phyloP scores from a whole-genome alignment of 192 early-diverging fungal genomes.

The Backusella liffmaniae region DNA sequence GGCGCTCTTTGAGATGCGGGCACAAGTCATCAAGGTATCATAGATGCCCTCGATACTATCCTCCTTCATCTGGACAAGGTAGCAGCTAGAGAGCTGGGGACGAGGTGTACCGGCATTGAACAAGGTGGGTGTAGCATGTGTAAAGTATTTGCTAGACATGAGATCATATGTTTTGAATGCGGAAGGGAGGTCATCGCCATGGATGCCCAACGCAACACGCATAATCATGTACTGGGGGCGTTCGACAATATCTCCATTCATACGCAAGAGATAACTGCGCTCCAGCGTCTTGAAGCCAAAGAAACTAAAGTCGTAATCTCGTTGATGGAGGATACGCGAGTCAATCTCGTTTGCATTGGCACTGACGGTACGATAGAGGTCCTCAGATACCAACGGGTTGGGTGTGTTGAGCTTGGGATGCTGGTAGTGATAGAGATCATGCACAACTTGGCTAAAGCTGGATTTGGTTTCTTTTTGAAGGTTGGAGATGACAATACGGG shows the following conservation, averaged over 20 bases:
- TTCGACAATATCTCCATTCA: slow-evolving; percentile 81
- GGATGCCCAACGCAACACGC: slow-evolving; percentile 97
- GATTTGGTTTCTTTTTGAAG: slow-evolving; percentile 82
- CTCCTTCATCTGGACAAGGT: slow-evolving; percentile 91
- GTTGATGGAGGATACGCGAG: slow-evolving; percentile 86
- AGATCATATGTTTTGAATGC: slow-evolving; percentile 91
- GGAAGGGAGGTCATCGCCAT: slow-evolving; percentile 82
- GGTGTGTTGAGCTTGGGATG: slow-evolving; percentile 84
- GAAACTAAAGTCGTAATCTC: slow-evolving; percentile 96
- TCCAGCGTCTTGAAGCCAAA: slow-evolving; percentile 99
- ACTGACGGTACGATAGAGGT: slow-evolving; percentile 63
- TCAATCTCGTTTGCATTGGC: slow-evolving; percentile 76
- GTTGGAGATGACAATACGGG: slow-evolving; percentile 95
- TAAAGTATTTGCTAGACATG: slow-evolving; percentile 94
- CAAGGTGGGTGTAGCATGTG: slow-evolving; percentile 93
- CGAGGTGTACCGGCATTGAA: slow-evolving; percentile 98
- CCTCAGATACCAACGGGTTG: slow-evolving; percentile 84
- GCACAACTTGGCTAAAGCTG: slow-evolving; percentile 75
- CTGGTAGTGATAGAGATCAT: slow-evolving; percentile 80
- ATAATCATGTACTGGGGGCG: slow-evolving; percentile 97
- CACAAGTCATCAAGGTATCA: slow-evolving; percentile 92
- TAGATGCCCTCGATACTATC: slow-evolving; percentile 98
- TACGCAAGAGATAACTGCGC: slow-evolving; percentile 84
- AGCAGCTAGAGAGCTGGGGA: slow-evolving; percentile 93
- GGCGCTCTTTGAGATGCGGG: slow-evolving; percentile 94